Percentiles rank a stretch among this genome's conserved stretches.
phyloP scores from a whole-genome alignment of 164 flowering plant species.

The Tinospora cordifolia region DNA sequence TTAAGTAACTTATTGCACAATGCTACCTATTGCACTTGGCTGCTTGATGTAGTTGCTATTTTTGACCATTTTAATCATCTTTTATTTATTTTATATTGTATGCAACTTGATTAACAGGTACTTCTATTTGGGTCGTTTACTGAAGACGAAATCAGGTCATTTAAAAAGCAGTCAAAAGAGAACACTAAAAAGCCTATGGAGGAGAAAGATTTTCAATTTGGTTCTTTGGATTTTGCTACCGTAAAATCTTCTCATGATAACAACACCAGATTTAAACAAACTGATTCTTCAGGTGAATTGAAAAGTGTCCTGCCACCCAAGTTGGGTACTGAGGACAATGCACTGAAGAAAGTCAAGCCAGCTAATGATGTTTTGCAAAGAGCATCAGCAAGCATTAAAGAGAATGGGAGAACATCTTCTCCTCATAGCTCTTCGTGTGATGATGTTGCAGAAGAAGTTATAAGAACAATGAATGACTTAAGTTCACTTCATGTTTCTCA shows the following conservation, averaged over 20 bases:
- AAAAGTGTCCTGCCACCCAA: constrained; percentile 11
- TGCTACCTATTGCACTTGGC: not conserved
- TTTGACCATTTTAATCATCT: not conserved
- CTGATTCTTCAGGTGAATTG: constrained; percentile 21
- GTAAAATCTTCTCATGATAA: constrained; percentile 26
- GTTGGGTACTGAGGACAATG: constrained; percentile 13
- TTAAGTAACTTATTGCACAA: not conserved
- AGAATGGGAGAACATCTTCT: constrained; percentile 36
- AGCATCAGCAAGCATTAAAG: constrained; percentile 14
- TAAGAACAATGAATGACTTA: constrained; percentile 4
- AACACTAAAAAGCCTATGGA: constrained; percentile 25
- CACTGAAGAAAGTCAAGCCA: constrained; percentile 11
- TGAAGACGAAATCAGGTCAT: constrained; percentile 65
- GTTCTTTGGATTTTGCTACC: constrained; percentile 39
- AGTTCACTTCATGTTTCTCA: constrained; percentile 15
- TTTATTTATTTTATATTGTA: not conserved
- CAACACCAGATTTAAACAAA: constrained; percentile 17
- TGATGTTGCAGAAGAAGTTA: constrained; percentile 19
- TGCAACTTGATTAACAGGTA: constrained; percentile 26
- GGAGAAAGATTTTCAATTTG: constrained; percentile 42
- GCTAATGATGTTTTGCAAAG: constrained; percentile 11
- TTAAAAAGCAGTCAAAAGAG: constrained; percentile 26
- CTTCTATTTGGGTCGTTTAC: constrained; percentile 81
- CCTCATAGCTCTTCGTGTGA: constrained; percentile 11
- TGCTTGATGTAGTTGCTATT: not conserved